phyloP scores from a whole-genome alignment of 2,329 filamentous ascomycete species.

The Fusarium burgessii region DNA sequence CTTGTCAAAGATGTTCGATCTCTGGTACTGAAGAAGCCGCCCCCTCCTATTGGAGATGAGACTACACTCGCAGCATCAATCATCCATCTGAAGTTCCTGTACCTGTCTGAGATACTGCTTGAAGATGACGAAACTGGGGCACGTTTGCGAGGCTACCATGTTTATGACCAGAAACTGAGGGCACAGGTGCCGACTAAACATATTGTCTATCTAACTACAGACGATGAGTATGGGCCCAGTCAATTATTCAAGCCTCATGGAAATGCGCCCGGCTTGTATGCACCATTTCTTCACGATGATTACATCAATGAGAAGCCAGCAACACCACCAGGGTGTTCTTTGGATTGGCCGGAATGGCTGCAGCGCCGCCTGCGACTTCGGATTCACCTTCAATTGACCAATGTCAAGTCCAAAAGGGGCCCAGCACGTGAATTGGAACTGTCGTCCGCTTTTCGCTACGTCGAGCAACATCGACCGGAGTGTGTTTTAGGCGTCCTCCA shows the following conservation, averaged over 20 bases:
- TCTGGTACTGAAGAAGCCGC: slow-evolving; percentile 8
- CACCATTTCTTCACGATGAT: slow-evolving; percentile 6
- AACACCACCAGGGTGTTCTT: slow-evolving; percentile 3
- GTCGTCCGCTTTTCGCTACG: slow-evolving; percentile 15
- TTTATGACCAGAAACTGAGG: slow-evolving; percentile 18
- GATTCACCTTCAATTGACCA: slow-evolving; percentile 5
- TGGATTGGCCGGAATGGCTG: slow-evolving; percentile 37
- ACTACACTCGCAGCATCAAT: slow-evolving; percentile 6
- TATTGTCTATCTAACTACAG: slow-evolving; percentile 29
- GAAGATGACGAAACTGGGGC: background rate
- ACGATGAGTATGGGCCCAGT: slow-evolving; percentile 23
- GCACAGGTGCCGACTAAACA: background rate
- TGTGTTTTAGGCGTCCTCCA: slow-evolving; percentile 19
- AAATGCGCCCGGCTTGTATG: background rate
- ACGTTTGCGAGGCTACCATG: background rate
- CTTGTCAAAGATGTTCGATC: slow-evolving; percentile 16
- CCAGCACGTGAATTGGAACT: background rate
- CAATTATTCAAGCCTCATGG: slow-evolving; percentile 7
- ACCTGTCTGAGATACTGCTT: slow-evolving; percentile 24
- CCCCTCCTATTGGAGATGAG: background rate
- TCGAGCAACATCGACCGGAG: slow-evolving; percentile 11
- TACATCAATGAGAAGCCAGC: slow-evolving; percentile 21
- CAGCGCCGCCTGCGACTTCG: slow-evolving; percentile 7
- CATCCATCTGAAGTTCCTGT: slow-evolving; percentile 31
- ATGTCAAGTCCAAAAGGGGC: background rate